These are phyloP conservation scores for Gossypium australe DNA, from an alignment of 345 rosid genomes.

Conservation along the genomic window DNA sequence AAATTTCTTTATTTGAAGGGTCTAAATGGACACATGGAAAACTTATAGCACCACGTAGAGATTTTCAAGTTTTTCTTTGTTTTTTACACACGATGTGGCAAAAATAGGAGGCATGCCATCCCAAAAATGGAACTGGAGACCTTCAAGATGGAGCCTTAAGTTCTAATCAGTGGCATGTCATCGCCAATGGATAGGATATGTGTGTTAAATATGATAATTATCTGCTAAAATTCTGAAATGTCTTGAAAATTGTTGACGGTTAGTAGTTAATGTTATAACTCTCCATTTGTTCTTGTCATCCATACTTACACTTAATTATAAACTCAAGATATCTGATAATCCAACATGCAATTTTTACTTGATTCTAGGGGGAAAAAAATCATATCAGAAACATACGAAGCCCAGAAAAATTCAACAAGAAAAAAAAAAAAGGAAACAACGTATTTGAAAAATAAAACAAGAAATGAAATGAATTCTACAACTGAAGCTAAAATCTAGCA, in stretches of 20 bases:
- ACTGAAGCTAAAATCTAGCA: not conserved
- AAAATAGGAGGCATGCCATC: not conserved
- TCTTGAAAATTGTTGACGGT: not conserved
- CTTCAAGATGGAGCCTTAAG: not conserved
- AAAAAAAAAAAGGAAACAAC: not conserved
- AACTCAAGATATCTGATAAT: not conserved
- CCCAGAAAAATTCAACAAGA: not conserved
- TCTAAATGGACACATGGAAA: not conserved
- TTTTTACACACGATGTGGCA: not conserved
- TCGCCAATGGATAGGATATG: not conserved
- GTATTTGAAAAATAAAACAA: not conserved
- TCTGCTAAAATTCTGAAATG: not conserved
- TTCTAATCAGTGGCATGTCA: not conserved
- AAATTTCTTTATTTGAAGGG: not conserved
- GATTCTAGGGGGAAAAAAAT: not conserved
- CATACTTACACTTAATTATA: not conserved
- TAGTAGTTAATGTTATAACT: too few species aligned
- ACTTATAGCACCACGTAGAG: not conserved
- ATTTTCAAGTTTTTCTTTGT: not conserved
- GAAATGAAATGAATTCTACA: not conserved
- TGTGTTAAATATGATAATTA: not conserved
- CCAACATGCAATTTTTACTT: not conserved
- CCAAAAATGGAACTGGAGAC: not conserved
- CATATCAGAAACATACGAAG: not conserved
- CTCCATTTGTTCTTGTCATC: not conserved